Conservation (phyloP, 768 basidiomycete species). For the Inosperma sp. region DNA sequence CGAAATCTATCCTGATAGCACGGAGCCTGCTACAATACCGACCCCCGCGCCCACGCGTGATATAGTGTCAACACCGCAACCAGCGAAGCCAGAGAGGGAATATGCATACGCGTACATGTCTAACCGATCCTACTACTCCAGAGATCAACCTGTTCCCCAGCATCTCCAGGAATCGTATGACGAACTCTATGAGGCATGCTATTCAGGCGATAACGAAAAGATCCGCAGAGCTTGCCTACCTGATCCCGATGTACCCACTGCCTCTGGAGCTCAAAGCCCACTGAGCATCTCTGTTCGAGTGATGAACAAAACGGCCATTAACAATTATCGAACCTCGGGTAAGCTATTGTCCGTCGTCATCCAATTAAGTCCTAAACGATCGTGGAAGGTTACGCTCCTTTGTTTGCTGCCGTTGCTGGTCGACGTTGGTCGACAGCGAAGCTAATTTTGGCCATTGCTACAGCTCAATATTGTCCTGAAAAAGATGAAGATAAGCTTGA, state of each 20-base stretch:
- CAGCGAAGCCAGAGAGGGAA: neutral
- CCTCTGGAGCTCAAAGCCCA: conserved; percentile 23
- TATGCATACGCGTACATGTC: conserved; percentile 11
- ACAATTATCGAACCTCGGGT: conserved; percentile 22
- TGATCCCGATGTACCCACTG: conserved; percentile 20
- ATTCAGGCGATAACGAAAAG: conserved; percentile 45
- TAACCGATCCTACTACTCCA: conserved; percentile 19
- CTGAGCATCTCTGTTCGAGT: conserved; percentile 42
- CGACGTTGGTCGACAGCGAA: conserved; percentile 55
- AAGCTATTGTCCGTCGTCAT: conserved; percentile 3
- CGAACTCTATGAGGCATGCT: conserved; percentile 55
- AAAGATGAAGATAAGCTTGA: conserved; percentile 31
- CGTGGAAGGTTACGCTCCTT: conserved; percentile 42
- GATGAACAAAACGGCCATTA: conserved; percentile 17
- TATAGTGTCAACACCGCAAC: neutral
- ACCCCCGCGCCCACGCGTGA: neutral
- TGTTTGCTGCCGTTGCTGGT: conserved; percentile 45
- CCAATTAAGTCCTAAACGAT: neutral
- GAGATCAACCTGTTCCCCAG: conserved; percentile 25
- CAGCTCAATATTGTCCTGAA: conserved; percentile 46
- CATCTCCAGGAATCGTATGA: conserved; percentile 41
- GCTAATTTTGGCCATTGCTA: conserved; percentile 54
- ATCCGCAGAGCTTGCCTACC: conserved; percentile 54
- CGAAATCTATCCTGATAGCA: conserved; percentile 32
- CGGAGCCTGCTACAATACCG: neutral